Evolutionary conservation across 2,329 filamentous ascomycete genomes (phyloP), one percentile per base, ranked within the genome.

Genomic region (Paracoccidioides brasiliensis): DNA sequence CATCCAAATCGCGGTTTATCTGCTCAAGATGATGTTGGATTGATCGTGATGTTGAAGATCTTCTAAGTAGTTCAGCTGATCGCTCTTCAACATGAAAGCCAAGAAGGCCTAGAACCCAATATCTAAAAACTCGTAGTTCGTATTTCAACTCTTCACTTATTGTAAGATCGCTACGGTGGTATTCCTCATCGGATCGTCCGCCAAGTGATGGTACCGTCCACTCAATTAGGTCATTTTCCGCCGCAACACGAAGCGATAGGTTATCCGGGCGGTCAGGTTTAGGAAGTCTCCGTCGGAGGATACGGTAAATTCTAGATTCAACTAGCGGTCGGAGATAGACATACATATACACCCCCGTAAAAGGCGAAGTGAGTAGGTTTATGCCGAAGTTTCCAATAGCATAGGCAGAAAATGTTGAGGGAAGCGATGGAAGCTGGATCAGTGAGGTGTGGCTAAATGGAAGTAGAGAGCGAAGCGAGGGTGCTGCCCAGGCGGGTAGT

Each of bases 211-310:
- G 71, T 28, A 71, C 66, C 43, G 72, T 70, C 71, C 71, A 73
- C 54, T 73, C 71, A 45, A 73, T 65, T 14, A 74, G 65, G 44
- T 72, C 72, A 58, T 72, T 71, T 44, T 73, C 70, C n/a, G 66
- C 62, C 6, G 71, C 71, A 56, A 73, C 70, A 53, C 68, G 65
- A 54, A 74, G 65, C 6, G 71, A 74, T 33, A 72, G 64, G 37
- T 70, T 69, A 60, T 74, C 70, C 10, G 70, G 69, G 6, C 67
- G 60, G 37, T 61, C 66, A 35, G 71, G 70, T 56, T 73, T 72
- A n/a, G 70, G 70, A n/a, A 74, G 56, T 48, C 66, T 66, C 49
- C 71, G 66, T 48, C 71, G 68, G 28, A 73, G 64, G 32, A 74
- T 61, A 38, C 69, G 60, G 59, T 74, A 73, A 10, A 73, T 65